phyloP scores from a whole-genome alignment of 305 asterid species.

The Solanum hybrid region DNA sequence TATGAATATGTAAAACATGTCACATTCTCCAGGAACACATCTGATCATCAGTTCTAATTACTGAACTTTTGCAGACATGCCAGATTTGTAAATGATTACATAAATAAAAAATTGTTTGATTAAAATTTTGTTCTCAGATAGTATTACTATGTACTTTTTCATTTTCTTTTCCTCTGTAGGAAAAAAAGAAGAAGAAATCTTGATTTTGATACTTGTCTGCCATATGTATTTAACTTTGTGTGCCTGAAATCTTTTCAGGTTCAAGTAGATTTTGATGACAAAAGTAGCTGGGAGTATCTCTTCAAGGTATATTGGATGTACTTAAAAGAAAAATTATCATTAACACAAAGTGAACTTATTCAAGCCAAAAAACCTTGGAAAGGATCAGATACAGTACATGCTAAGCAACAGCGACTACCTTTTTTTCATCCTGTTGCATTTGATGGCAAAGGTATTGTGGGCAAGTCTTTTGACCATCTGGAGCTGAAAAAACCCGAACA shows the following conservation, averaged over 20 bases:
- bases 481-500: constrained; percentile 33
- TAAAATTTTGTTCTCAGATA: background rate
- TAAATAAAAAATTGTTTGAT: background rate
- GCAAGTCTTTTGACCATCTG: constrained; percentile 22
- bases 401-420: constrained; percentile 23
- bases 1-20: background rate
- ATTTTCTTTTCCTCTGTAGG: background rate
- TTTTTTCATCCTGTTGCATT: constrained; percentile 14
- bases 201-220: background rate
- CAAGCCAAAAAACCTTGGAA: constrained; percentile 58
- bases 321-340: constrained; percentile 53
- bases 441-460: constrained; percentile 21
- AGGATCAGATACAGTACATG: constrained; percentile 24
- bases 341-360: constrained; percentile 54
- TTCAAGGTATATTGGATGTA: constrained; percentile 81
- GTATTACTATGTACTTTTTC: background rate
- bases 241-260: constrained; percentile 32
- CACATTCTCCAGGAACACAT: background rate
- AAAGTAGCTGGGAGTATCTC: constrained; percentile 83
- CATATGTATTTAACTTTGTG: background rate
- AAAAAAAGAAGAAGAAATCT: background rate
- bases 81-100: background rate
- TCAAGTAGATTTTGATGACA: constrained; percentile 86
- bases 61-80: background rate
- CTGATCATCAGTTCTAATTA: background rate